Evolutionary conservation across 768 basidiomycete genomes (phyloP).

Genomic region (Paxillus involutus): DNA sequence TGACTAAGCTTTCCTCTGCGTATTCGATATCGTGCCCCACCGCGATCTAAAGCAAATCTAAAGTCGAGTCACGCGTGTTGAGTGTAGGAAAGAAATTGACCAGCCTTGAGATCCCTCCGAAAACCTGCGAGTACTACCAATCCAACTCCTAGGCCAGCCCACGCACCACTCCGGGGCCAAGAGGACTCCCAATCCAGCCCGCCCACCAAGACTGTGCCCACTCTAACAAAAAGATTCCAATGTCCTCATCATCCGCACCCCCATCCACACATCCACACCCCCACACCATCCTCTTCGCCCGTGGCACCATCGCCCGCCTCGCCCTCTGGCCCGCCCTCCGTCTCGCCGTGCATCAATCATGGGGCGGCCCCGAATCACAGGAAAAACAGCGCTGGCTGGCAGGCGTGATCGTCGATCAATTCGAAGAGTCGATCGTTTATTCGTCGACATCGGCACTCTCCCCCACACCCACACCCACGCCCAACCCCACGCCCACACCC

Average conservation of each 20-base stretch:
- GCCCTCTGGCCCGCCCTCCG: constrained; percentile 83
- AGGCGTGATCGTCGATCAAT: constrained; percentile 75
- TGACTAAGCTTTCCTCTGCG: too few species aligned
- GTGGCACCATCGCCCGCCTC: constrained; percentile 82
- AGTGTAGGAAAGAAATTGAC: too few species aligned
- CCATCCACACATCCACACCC: constrained; percentile 34
- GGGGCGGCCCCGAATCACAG: constrained; percentile 77
- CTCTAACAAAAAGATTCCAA: not conserved
- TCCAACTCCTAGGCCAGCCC: too few species aligned
- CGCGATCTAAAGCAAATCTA: too few species aligned
- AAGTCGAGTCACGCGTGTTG: too few species aligned
- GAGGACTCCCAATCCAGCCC: not conserved
- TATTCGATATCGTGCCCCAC: too few species aligned
- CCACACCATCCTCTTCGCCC: constrained; percentile 72
- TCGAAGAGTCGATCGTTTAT: constrained; percentile 51
- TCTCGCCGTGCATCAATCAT: constrained; percentile 79
- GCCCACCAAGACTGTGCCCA: too few species aligned
- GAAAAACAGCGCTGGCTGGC: constrained; percentile 88
- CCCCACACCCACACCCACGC: not conserved
- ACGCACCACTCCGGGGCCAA: too few species aligned
- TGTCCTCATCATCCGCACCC: constrained; percentile 1
- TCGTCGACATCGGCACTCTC: too few species aligned
- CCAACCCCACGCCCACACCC: too few species aligned
- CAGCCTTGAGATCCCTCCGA: too few species aligned
- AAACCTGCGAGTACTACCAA: too few species aligned